Evolutionary conservation across 495 filamentous ascomycete genomes (phyloP).

Genomic region (Xylaria nigripes): DNA sequence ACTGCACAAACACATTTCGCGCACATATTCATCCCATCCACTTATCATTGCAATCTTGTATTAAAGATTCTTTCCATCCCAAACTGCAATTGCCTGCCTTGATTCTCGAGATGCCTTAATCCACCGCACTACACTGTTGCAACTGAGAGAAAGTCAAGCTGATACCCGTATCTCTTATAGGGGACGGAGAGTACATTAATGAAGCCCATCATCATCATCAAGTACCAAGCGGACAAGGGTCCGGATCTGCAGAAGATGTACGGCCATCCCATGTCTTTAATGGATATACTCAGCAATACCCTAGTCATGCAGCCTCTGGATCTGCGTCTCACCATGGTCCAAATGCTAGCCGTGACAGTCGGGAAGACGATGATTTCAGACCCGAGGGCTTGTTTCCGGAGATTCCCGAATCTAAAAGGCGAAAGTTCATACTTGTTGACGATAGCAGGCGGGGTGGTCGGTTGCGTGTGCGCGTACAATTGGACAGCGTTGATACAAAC

Average conservation of each 20-base stretch:
- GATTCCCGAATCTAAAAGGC: conserved; percentile 76
- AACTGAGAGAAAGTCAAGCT: conserved; percentile 21
- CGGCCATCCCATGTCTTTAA: conserved; percentile 74
- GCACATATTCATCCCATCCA: conserved; percentile 32
- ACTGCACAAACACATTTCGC: conserved; percentile 31
- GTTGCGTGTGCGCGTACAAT: conserved; percentile 76
- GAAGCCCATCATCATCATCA: conserved; percentile 58
- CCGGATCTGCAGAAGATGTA: conserved; percentile 43
- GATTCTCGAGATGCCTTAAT: conserved; percentile 24
- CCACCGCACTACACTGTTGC: conserved; percentile 28
- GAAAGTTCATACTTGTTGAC: conserved; percentile 94
- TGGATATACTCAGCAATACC: conserved; percentile 58
- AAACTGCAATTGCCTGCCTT: conserved; percentile 27
- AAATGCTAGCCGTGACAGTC: conserved; percentile 23
- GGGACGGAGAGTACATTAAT: conserved; percentile 47
- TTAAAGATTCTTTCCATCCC: conserved; percentile 19
- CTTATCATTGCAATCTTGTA: conserved; percentile 29
- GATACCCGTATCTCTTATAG: conserved; percentile 28
- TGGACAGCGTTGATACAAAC: conserved; percentile 81
- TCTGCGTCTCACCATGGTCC: conserved; percentile 44
- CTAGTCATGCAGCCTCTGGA: conserved; percentile 38
- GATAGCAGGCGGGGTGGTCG: conserved; percentile 70
- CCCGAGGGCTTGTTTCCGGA: conserved; percentile 71
- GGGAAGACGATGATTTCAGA: conserved; percentile 32
- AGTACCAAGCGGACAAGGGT: conserved; percentile 32